Conservation (phyloP, 371 early-diverging fungal species). For the Chytridiales sp. region DNA sequence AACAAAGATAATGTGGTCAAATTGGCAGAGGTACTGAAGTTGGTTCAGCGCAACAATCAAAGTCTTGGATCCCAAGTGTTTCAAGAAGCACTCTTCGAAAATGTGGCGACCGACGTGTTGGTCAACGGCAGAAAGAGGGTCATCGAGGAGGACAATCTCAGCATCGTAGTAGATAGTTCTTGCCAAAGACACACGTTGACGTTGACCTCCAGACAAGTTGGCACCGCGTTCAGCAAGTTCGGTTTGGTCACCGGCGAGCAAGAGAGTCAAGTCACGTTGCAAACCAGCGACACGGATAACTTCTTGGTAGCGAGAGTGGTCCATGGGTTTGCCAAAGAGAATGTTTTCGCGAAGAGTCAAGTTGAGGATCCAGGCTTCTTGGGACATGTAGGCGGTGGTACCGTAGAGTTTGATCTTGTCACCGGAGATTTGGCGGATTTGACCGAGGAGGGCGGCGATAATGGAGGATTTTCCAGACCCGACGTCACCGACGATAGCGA, state of each 20-base stretch:
- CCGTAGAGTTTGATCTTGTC: constrained; percentile 31
- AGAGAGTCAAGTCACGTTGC: constrained; percentile 37
- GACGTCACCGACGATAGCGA: constrained; percentile 69
- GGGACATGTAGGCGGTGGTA: constrained; percentile 40
- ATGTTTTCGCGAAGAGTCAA: constrained; percentile 50
- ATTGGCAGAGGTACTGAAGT: constrained; percentile 41
- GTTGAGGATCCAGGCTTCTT: constrained; percentile 47
- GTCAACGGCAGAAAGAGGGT: constrained; percentile 49
- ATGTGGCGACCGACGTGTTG: constrained; percentile 43
- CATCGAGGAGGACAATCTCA: constrained; percentile 43
- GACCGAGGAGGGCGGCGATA: constrained; percentile 62
- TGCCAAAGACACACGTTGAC: constrained; percentile 43
- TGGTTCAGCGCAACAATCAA: constrained; percentile 41
- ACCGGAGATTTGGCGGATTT: constrained; percentile 46
- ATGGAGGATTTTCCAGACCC: constrained; percentile 63
- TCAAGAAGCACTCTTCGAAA: constrained; percentile 46
- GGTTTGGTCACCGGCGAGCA: constrained; percentile 37
- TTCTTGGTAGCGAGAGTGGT: constrained; percentile 24
- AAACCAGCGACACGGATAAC: constrained; percentile 36
- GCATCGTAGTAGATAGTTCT: constrained; percentile 43
- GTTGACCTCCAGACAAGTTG: constrained; percentile 48
- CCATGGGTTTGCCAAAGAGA: constrained; percentile 36
- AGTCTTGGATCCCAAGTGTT: constrained; percentile 43
- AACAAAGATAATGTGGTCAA: constrained; percentile 42
- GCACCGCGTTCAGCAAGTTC: constrained; percentile 50